Evolutionary conservation across 805 yeast genomes (phyloP), one percentile per base, ranked within the genome.

Genomic region (Saturnispora dispora): DNA sequence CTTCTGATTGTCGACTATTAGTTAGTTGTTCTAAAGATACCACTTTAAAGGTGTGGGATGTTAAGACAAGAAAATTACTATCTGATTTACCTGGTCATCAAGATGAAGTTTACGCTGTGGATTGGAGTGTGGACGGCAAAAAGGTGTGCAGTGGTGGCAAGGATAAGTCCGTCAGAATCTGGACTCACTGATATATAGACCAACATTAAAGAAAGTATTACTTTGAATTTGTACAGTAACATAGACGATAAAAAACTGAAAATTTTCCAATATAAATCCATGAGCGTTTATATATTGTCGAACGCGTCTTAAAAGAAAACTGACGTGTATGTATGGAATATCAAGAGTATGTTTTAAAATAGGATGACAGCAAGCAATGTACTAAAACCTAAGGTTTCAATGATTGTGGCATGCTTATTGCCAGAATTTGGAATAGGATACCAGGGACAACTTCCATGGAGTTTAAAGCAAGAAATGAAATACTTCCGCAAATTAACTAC

Each of bases 81-180:
- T 88, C 84, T 17, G 99, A 93, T 67, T 76, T 93, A 53, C 99
- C 99, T 0, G 99, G 99, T 1, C 99, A 93, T 64, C 72, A 82
- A 15, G 99, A 93, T 63, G 99, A 93, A 69, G 96, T 93, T 0
- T 93, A 80, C 64, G 95, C 97, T 0, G 96, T 93, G 4, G 99
- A 93, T 62, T 93, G 99, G 99, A 87, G 96, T 71, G 81, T 85
- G 51, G 99, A 93, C 65, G 99, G 99, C 45, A 79, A 78, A 57
- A 76, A 83, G 58, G 98, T 93, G 11, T 95, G 91, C n/a, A 87
- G 96, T 65, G 99, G 98, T 20, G 98, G 99, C 48, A 90, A 89
- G 64, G 99, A 93, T 66, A 93, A 90, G 67, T 85, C 85, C 76
- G 89, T 93, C 23, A 77, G 97, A 61, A 71, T 93, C 53, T 93